These are phyloP conservation scores for Musa acuminata DNA, from an alignment of 176 grass and related monocot species.

Conservation along the genomic window DNA sequence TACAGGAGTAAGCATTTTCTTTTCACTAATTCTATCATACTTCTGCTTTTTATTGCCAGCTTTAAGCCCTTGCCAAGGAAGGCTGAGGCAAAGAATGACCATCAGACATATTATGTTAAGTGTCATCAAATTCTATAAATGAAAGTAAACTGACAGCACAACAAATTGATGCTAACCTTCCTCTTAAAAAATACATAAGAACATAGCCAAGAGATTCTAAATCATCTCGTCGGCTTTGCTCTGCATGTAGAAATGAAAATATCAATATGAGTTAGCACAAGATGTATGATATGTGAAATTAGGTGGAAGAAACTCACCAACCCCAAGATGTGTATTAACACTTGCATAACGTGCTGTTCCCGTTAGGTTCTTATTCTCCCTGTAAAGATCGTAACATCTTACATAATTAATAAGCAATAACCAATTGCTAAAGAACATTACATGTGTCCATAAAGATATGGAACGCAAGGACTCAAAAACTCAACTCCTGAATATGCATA, in stretches of 20 bases:
- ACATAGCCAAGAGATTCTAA: conserved; percentile 78
- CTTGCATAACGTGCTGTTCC: conserved; percentile 81
- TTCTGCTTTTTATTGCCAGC: conserved; percentile 84
- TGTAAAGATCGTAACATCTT: conserved; percentile 9
- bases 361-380: conserved; percentile 82
- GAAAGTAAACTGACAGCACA: not conserved
- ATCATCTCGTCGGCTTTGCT: conserved; percentile 84
- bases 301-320: conserved; percentile 41
- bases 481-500: not conserved
- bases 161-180: conserved; percentile 39
- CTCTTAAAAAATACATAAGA: conserved; percentile 81
- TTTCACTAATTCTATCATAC: conserved; percentile 84
- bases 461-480: not conserved
- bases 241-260: conserved; percentile 29
- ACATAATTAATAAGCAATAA: not conserved
- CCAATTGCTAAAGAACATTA: not conserved
- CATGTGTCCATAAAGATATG: not conserved
- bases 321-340: conserved; percentile 78
- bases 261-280: not conserved
- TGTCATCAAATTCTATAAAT: not conserved
- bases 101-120: not conserved
- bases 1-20: conserved; percentile 73
- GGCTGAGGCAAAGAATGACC: conserved; percentile 28
- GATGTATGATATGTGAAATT: not conserved
- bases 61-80: conserved; percentile 81